Conservation (phyloP, 495 filamentous ascomycete genomes). For the Venustampulla echinocandica region DNA sequence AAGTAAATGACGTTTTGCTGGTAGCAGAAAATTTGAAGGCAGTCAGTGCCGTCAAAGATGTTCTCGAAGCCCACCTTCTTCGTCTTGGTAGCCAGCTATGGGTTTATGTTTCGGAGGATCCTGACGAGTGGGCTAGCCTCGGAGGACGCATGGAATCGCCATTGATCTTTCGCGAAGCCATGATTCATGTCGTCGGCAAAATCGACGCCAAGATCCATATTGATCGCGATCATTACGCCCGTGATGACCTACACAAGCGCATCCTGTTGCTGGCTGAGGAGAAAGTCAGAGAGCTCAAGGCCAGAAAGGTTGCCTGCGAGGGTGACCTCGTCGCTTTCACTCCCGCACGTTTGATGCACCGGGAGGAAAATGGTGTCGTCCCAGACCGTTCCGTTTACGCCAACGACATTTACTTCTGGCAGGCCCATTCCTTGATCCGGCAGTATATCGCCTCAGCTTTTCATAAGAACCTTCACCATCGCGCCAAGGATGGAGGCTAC, state of each 20-base stretch:
- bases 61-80: slow-evolving; percentile 34
- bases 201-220: slow-evolving; percentile 24
- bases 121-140: slow-evolving; percentile 34
- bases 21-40: slow-evolving; percentile 35
- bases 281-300: slow-evolving; percentile 23
- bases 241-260: background rate
- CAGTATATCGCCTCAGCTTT: slow-evolving; percentile 24
- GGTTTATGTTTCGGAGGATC: slow-evolving; percentile 28
- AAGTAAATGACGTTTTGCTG: slow-evolving; percentile 29
- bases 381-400: slow-evolving; percentile 20
- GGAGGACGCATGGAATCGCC: slow-evolving; percentile 32
- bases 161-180: slow-evolving; percentile 37
- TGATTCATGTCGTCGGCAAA: slow-evolving; percentile 38
- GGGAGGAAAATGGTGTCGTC: background rate
- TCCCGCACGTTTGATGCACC: slow-evolving; percentile 16
- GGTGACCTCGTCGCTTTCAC: slow-evolving; percentile 19
- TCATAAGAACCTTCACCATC: slow-evolving; percentile 14
- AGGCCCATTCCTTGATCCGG: slow-evolving; percentile 25
- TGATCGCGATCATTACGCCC: slow-evolving; percentile 10
- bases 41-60: slow-evolving; percentile 27
- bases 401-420: slow-evolving; percentile 28
- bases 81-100: slow-evolving; percentile 33
- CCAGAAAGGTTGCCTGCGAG: slow-evolving; percentile 23
- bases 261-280: slow-evolving; percentile 6
- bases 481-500: slow-evolving; percentile 26